phyloP scores from a whole-genome alignment of 441 rosid genomes.

The Sinapis alba region DNA sequence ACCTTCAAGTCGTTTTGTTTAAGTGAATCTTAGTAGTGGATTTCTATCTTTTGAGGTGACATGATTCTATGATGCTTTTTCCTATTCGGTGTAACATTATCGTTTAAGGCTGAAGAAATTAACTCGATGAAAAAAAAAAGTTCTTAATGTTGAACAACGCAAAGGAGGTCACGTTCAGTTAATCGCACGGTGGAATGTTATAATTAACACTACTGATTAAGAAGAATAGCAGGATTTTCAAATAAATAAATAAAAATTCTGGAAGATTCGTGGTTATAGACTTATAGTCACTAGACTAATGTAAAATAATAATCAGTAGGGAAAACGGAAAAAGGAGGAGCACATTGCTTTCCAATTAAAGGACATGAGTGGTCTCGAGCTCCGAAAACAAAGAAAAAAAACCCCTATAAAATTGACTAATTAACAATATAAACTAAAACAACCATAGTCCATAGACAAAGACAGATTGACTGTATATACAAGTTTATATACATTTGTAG shows the following conservation, averaged over 20 bases:
- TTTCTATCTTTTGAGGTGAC: not conserved
- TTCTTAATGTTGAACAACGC: conserved; percentile 1
- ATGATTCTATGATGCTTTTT: not conserved
- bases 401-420: conserved; percentile 33
- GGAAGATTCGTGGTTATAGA: conserved; percentile 38
- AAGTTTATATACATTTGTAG: not conserved
- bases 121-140: not conserved
- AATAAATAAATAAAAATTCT: not conserved
- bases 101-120: not conserved
- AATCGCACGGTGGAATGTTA: conserved; percentile 11
- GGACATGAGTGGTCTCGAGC: conserved; percentile 43
- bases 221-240: not conserved
- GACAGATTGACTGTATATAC: conserved; percentile 3
- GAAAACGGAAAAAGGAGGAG: conserved; percentile 30
- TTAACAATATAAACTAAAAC: conserved; percentile 30
- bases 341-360: conserved; percentile 31
- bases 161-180: conserved; percentile 17
- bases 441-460: conserved; percentile 6
- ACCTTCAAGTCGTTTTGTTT: not conserved
- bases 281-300: conserved; percentile 2
- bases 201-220: conserved; percentile 1
- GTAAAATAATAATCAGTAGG: conserved; percentile 10
- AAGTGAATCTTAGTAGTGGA: not conserved
- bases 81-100: not conserved
- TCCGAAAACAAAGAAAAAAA: conserved; percentile 37